These are phyloP conservation scores for Lachnellula occidentalis DNA, from an alignment of 2,329 filamentous ascomycete species.

Conservation along the genomic window DNA sequence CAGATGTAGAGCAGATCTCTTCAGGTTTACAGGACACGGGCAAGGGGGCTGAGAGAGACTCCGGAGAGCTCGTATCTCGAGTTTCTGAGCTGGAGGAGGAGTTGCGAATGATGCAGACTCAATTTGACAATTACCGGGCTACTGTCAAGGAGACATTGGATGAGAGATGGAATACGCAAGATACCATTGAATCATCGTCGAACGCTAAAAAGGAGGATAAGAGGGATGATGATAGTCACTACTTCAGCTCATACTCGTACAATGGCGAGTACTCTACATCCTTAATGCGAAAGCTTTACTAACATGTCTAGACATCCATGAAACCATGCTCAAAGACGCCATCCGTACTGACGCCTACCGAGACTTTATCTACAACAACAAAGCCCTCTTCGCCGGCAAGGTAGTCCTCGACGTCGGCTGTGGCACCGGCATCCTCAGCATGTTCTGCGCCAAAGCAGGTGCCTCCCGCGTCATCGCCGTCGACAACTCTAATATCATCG, in stretches of 20 bases:
- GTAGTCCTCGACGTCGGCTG: slow-evolving; percentile 88
- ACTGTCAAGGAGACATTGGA: slow-evolving; percentile 37
- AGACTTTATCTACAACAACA: slow-evolving; percentile 92
- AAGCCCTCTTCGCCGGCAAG: slow-evolving; percentile 79
- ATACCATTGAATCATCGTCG: slow-evolving; percentile 39
- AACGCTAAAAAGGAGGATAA: slow-evolving; percentile 37
- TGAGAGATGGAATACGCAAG: slow-evolving; percentile 34
- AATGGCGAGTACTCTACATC: slow-evolving; percentile 46
- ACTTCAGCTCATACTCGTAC: slow-evolving; percentile 60
- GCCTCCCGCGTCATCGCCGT: slow-evolving; percentile 84
- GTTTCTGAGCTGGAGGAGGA: slow-evolving; percentile 36
- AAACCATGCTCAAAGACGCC: slow-evolving; percentile 89
- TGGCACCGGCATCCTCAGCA: slow-evolving; percentile 79
- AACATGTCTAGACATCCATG: slow-evolving; percentile 68
- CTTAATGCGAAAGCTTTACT: neutral
- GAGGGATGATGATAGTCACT: slow-evolving; percentile 51
- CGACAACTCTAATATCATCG: slow-evolving; percentile 85
- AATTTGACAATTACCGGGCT: slow-evolving; percentile 36
- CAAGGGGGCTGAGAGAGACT: slow-evolving; percentile 14
- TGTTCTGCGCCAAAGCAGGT: slow-evolving; percentile 90
- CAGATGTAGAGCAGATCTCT: slow-evolving; percentile 36
- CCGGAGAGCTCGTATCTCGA: slow-evolving; percentile 26
- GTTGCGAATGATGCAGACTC: slow-evolving; percentile 33
- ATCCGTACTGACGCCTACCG: slow-evolving; percentile 87
- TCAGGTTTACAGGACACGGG: slow-evolving; percentile 30